These are phyloP conservation scores for Arabidopsis suecica DNA, from an alignment of 345 rosid genomes.

Conservation along the genomic window DNA sequence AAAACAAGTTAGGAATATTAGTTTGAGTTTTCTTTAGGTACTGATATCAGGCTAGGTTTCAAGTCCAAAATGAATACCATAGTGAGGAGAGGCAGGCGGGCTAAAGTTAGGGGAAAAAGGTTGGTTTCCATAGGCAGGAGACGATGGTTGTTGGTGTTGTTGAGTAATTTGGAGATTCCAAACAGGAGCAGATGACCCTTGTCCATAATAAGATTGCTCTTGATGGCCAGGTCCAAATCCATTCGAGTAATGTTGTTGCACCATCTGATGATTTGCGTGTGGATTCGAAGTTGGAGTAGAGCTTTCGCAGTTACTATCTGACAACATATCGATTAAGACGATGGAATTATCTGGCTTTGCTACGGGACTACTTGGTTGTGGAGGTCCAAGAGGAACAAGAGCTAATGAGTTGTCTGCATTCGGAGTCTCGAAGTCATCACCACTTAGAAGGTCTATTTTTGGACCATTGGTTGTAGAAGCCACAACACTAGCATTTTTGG, in stretches of 20 bases:
- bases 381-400: conserved; percentile 80
- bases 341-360: conserved; percentile 81
- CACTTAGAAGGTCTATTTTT: conserved; percentile 91
- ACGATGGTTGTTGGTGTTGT: conserved; percentile 66
- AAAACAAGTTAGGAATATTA: conserved; percentile 14
- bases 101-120: conserved; percentile 44
- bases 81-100: conserved; percentile 42
- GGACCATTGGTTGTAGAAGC: conserved; percentile 72
- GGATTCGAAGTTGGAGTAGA: conserved; percentile 42
- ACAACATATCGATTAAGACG: conserved; percentile 83
- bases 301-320: conserved; percentile 55
- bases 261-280: conserved; percentile 18
- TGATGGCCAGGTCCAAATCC: conserved; percentile 56
- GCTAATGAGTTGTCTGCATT: conserved; percentile 50
- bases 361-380: conserved; percentile 57
- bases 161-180: conserved; percentile 76
- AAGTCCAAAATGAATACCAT: conserved; percentile 31
- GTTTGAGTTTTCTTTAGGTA: neutral
- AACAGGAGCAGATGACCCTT: conserved; percentile 52
- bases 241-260: conserved; percentile 51
- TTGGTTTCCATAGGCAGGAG: conserved; percentile 71
- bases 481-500: conserved; percentile 51
- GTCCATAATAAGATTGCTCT: conserved; percentile 60
- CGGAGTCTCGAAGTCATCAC: conserved; percentile 49
- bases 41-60: neutral